Evolutionary conservation across 2,329 filamentous ascomycete genomes (phyloP).

Genomic region (Exophiala dermatitidis): DNA sequence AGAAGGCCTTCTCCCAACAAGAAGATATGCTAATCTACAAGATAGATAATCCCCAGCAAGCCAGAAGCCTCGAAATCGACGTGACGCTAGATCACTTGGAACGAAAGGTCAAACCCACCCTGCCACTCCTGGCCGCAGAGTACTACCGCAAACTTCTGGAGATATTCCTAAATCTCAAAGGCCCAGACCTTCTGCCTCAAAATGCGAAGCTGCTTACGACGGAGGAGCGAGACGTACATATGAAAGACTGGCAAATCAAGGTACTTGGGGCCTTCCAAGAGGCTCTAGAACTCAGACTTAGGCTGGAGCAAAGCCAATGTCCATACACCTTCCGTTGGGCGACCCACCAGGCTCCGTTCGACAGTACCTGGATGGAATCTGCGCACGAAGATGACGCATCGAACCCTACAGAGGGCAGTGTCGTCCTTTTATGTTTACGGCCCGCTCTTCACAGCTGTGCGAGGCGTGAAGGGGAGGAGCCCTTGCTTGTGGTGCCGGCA

Average conservation of each 20-base stretch:
- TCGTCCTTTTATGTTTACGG: background rate
- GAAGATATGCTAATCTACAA: too few species aligned
- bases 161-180: background rate
- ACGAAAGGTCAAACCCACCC: background rate
- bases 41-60: too few species aligned
- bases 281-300: background rate
- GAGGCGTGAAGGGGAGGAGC: background rate
- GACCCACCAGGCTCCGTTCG: background rate
- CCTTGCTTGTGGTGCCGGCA: background rate
- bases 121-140: background rate
- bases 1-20: too few species aligned
- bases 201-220: background rate
- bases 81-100: background rate
- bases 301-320: background rate
- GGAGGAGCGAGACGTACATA: background rate
- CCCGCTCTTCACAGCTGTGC: background rate
- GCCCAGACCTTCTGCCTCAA: background rate
- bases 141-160: background rate
- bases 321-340: background rate
- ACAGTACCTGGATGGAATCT: constrained; percentile 4
- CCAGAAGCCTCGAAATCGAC: background rate
- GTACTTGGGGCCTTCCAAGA: background rate
- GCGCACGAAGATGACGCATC: background rate
- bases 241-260: background rate
- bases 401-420: background rate